phyloP scores from a whole-genome alignment of 2,329 filamentous ascomycete genomes.

The Pseudogymnoascus sp. region DNA sequence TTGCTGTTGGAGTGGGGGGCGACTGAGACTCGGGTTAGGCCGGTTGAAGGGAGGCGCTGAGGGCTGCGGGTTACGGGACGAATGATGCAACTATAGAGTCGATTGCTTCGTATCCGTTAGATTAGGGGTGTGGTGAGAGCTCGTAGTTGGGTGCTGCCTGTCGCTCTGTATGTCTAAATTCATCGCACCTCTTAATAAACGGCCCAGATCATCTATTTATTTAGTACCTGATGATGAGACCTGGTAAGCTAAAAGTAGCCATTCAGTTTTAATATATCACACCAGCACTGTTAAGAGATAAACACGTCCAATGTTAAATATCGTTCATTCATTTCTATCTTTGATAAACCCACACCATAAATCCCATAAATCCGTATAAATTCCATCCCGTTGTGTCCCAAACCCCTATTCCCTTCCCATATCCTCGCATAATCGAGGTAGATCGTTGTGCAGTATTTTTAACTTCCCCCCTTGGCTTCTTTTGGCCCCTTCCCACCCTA shows the following conservation, averaged over 20 bases:
- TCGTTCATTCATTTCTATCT: neutral
- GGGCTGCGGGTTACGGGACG: neutral
- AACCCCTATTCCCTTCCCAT: neutral
- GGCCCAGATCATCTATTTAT: no score
- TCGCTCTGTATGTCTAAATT: no score
- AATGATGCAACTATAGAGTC: no score
- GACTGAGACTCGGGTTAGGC: neutral
- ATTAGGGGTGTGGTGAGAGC: no score
- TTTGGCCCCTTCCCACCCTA: neutral
- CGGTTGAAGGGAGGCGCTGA: no score
- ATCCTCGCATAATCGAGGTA: neutral
- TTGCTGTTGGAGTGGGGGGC: neutral
- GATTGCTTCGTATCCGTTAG: no score
- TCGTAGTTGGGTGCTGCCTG: no score
- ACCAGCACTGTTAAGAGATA: neutral
- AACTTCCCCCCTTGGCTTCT: neutral
- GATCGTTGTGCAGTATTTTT: neutral
- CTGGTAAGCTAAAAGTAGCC: no score
- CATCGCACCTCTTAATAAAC: no score
- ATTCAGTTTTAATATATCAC: no score
- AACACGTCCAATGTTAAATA: neutral
- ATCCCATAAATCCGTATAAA: neutral
- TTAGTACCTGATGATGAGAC: no score
- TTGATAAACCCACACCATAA: neutral
- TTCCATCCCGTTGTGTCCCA: neutral